These are phyloP conservation scores for Chernovozyma sophiae-reginae DNA, from an alignment of 1,139 yeast species.

Conservation along the genomic window DNA sequence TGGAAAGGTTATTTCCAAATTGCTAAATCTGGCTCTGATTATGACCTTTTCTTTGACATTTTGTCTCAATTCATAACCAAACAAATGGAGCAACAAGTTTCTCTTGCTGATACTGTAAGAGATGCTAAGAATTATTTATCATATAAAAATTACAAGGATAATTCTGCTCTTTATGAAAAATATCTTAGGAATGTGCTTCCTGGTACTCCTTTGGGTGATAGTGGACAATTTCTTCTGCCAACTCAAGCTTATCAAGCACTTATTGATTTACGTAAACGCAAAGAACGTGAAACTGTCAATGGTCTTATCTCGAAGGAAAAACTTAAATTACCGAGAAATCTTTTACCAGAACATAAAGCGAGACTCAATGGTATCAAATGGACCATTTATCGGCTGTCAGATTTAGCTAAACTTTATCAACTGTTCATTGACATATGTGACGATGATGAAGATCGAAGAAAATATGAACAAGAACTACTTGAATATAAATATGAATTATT, in stretches of 20 bases:
- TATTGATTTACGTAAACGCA: conserved; percentile 40
- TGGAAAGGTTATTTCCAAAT: conserved; percentile 75
- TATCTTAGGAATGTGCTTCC: conserved; percentile 60
- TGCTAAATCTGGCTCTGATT: conserved; percentile 34
- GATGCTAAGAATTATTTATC: conserved; percentile 45
- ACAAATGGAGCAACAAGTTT: conserved; percentile 27
- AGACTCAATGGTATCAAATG: conserved; percentile 44
- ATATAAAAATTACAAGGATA: conserved; percentile 26
- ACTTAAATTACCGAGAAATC: conserved; percentile 33
- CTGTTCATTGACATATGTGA: conserved; percentile 55
- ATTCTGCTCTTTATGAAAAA: conserved; percentile 33
- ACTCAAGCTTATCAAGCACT: conserved; percentile 48
- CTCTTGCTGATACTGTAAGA: conserved; percentile 44
- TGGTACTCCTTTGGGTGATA: conserved; percentile 54
- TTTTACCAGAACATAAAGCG: conserved; percentile 28
- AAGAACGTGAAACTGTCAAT: conserved; percentile 35
- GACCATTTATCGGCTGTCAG: conserved; percentile 46
- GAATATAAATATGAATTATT: conserved; percentile 55
- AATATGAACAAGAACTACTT: conserved; percentile 56
- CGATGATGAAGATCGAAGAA: conserved; percentile 60
- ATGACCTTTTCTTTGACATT: conserved; percentile 44
- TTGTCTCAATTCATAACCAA: conserved; percentile 22
- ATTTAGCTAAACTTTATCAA: conserved; percentile 51
- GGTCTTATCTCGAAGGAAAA: conserved; percentile 30
- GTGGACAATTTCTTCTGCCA: conserved; percentile 49